Evolutionary conservation across 371 early-diverging fungal species (phyloP).

Genomic region (Syncephalastrum sp.): DNA sequence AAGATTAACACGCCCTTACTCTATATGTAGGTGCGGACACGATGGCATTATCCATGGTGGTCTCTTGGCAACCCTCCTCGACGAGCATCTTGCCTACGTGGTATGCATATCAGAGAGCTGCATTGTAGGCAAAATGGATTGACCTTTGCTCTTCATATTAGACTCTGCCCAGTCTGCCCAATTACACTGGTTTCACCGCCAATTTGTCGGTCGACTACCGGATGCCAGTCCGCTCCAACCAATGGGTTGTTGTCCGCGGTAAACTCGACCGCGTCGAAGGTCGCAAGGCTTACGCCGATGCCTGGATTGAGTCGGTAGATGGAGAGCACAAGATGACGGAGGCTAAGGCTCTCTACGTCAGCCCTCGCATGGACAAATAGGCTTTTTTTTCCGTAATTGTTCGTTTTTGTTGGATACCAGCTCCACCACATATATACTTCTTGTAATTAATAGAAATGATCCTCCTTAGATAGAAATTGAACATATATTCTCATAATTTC

Average conservation of each 20-base stretch:
- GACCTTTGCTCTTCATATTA: conserved; percentile 8
- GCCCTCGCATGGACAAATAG: conserved; percentile 41
- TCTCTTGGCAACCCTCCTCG: conserved; percentile 69
- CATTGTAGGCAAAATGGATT: not conserved
- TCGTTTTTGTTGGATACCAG: no score
- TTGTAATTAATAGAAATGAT: no score
- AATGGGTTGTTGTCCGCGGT: conserved; percentile 64
- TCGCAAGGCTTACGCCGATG: conserved; percentile 69
- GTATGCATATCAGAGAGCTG: conserved; percentile 35
- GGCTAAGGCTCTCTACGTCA: conserved; percentile 66
- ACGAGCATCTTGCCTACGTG: conserved; percentile 58
- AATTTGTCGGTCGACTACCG: conserved; percentile 76
- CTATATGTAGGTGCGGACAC: conserved; percentile 60
- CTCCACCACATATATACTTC: no score
- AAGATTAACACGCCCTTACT: not conserved
- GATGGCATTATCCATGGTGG: conserved; percentile 80
- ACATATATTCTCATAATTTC: no score
- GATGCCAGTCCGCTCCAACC: conserved; percentile 64
- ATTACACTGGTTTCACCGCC: conserved; percentile 73
- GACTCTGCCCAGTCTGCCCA: conserved; percentile 61
- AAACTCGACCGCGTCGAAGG: conserved; percentile 65
- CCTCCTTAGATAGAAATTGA: no score
- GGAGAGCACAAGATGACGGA: conserved; percentile 56
- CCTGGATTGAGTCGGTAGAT: conserved; percentile 55
- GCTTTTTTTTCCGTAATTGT: no score